Evolutionary conservation across 257 asterid genomes (phyloP), one percentile per base, ranked within the genome.

Genomic region (Nicotiana attenuata): DNA sequence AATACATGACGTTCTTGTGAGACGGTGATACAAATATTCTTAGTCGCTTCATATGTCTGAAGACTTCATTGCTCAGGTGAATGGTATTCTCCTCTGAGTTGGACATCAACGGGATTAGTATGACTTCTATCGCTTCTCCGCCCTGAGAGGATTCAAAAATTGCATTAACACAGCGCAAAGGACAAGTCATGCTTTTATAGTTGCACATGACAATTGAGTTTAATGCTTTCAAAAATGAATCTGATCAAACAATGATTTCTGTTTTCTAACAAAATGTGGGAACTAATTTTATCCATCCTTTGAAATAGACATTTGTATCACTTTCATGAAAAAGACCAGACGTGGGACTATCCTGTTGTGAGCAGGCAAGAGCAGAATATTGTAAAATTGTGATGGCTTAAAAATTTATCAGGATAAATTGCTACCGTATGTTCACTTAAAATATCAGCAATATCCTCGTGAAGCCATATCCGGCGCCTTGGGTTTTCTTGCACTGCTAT

Each of bases 361-460:
- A 38, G 47, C 47, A 7, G 3, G 47, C 73, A 6, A 15, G 28
- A 20, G 79, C 22, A 29, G 31, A 73, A 73, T 16, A 11, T 57
- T 7, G 31, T 45, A 10, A 2, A 33, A 16, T 41, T 41, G 47
- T 29, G 14, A n/a, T 35, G 14, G 14, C 28, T 33, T 38, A 11
- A 3, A 26, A 69, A 71, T 47, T n/a, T n/a, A 5, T 71, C 20
- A 28, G 5, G 38, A n/a, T 5, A 17, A 38, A 13, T 10, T 71
- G 75, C 50, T 83, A 83, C 85, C 69, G 13, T 26, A 24, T 78
- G 38, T 67, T 79, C 65, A 10, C 22, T 53, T 20, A 83, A 60
- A 11, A 83, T 73, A 15, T 55, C 35, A 31, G 9, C 5, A 53
- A 69, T 28, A 52, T 83, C 86, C 10, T 83, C 7, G 20, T 5